phyloP scores from a whole-genome alignment of 1,284 basidiomycete genomes.

The Agaricales sp. region DNA sequence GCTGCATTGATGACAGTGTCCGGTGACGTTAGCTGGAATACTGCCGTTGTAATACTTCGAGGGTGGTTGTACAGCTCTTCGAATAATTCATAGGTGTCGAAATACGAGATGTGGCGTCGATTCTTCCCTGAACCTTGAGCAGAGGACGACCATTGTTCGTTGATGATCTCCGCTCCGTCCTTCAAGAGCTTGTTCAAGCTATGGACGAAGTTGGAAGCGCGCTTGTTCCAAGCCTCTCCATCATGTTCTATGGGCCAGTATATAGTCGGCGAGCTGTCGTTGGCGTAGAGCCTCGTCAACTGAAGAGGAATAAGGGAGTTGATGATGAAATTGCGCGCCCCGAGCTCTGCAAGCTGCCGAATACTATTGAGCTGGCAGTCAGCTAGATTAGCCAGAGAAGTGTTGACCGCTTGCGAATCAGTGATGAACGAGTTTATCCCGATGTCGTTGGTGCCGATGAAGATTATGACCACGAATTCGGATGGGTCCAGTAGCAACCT shows the following conservation, averaged over 20 bases:
- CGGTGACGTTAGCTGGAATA: conserved; percentile 12
- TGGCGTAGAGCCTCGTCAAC: conserved; percentile 11
- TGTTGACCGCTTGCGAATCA: conserved; percentile 6
- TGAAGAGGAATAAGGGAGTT: conserved; percentile 14
- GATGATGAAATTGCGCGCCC: conserved; percentile 14
- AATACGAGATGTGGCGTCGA: conserved; percentile 8
- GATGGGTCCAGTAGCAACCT: conserved; percentile 12
- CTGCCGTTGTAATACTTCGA: conserved; percentile 14
- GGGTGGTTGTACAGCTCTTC: conserved; percentile 14
- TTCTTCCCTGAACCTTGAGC: conserved; percentile 1
- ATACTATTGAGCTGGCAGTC: conserved; percentile 13
- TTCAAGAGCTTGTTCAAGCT: conserved; percentile 11
- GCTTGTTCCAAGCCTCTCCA: conserved; percentile 13
- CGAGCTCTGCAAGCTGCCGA: conserved; percentile 11
- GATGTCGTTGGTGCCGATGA: conserved; percentile 15
- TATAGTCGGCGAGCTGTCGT: conserved; percentile 10
- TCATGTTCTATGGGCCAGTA: conserved; percentile 13
- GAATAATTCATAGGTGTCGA: conserved; percentile 14
- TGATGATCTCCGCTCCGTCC: conserved; percentile 10
- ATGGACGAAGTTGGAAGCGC: conserved; percentile 13
- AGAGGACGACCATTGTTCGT: conserved; percentile 9
- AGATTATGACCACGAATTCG: conserved; percentile 13
- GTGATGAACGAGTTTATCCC: conserved; percentile 13
- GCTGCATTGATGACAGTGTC: conserved; percentile 14
- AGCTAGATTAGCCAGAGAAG: conserved; percentile 12